Base-by-base conservation (phyloP, 2,329 filamentous ascomycete genomes). In the Aschersonia sp. region DNA sequence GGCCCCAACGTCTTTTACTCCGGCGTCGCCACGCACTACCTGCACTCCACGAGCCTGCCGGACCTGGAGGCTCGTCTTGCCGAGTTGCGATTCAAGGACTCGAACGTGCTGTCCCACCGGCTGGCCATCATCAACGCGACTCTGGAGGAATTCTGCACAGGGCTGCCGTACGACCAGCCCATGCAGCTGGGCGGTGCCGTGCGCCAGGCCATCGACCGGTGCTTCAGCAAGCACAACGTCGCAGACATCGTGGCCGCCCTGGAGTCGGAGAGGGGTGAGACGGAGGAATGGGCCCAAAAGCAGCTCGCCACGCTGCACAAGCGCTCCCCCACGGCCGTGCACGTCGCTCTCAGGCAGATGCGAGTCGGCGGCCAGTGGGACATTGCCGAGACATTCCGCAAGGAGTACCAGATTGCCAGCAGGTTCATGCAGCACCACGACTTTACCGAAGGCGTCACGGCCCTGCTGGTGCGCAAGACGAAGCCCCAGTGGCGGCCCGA, bases 21-120 rank as follows among this genome's bases (percentile, higher is more conserved):
- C 43, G 92, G 92, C 49, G 73, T 98, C 56, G 92, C 92, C 50
- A 97, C 92, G 11, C 92, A 98, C 69, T 98, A 95, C 69, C 71
- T 98, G 54, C 85, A 98, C 73, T 95, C 90, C 42, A 88, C 86
- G 50, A 83, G 83, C 54, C 74, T 98, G 51, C 80, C 84, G 45
- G 77, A 79, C 55, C 76, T 98, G 49, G 87, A 95, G 64, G 74
- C 81, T 22, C 86, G 90, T 61, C 76, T 98, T 30, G 85, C 87
- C 1, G 92, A 98, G 67, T 75, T 98, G 52, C 77, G 82, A 31
- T 98, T 98, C 72, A 76, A 77, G 50, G 94, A 98, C 67, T 79
- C 82, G 57, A 78, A 85, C 48, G 54, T 64, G 40, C 68, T 84
- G 29, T 54, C 71, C 29, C 69, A 79, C 42, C 81, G 89, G 47